Base-by-base conservation (phyloP, 1,284 basidiomycete genomes). In the Microstroma glucosiphilum region DNA sequence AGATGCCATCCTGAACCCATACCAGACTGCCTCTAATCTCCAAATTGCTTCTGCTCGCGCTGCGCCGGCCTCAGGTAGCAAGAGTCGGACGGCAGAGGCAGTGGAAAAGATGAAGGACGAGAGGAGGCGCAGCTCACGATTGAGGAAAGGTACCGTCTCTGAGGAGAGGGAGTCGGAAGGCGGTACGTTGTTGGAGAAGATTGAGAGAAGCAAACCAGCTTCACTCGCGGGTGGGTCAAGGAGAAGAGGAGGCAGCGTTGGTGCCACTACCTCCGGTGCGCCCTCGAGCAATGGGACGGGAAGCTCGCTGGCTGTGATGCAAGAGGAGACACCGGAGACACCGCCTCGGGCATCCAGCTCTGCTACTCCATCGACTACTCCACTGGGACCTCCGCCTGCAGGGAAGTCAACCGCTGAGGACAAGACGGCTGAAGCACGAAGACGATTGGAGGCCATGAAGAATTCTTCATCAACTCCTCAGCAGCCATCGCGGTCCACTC, bases 61-160 rank as follows among this genome's bases (percentile, higher is more conserved):
- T 8, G 8, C 51, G 51, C 26, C 51, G 7, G 13, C 25, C 21
- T 48, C 43, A 48, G 15, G 30, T 37, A n/a, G 46, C 11, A n/a
- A 13, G 7, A 19, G 17, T 17, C 51, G 51, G 21, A 54, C 51
- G 21, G 15, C 15, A 19, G 17, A 54, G 51, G 51, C 51, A 19
- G 51, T 54, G 13, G 51, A 21, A 13, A 54, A 54, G 51, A 54
- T 54, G 51, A 54, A 54, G 51, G 51, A 54, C 17, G 51, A 54
- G 55, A 19, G 42, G 53, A 59, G 54, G 56, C 56, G 55, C 55
- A 56, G 60, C 55, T 59, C 21, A 19, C 37, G 40, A 19, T 59
- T 54, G 43, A 56, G 30, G 60, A 61, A 37, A 56, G 58, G 54
- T 26, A 56, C 23, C 37, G 30, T 21, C 23, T 54, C 54, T 21